Evolutionary conservation across 352 stramenopile species (phyloP).

Genomic region (Blastocystis sp.): DNA sequence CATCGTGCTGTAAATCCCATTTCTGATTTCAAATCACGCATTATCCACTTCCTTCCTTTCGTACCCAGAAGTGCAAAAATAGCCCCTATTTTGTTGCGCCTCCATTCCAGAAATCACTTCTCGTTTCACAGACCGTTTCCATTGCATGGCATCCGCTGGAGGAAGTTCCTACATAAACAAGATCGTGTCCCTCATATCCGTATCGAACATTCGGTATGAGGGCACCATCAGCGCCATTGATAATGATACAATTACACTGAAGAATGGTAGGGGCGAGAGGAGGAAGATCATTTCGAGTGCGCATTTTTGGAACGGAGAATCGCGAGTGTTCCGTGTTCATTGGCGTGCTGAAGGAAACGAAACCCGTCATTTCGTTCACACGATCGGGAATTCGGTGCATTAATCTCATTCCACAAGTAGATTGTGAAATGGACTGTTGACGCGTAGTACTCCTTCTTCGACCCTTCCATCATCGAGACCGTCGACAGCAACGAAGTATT

Average conservation of each 20-base stretch:
- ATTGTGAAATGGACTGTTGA: not conserved
- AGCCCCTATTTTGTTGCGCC: not conserved
- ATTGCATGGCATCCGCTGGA: not conserved
- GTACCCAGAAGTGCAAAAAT: not conserved
- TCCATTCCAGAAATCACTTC: too few species aligned
- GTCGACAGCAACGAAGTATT: not conserved
- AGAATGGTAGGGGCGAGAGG: conserved; percentile 14
- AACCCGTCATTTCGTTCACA: conserved; percentile 46
- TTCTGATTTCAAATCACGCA: too few species aligned
- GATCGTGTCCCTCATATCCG: conserved; percentile 60
- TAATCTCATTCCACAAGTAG: conserved; percentile 55
- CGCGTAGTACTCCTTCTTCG: conserved; percentile 60
- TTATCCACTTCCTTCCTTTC: too few species aligned
- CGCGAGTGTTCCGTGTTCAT: conserved; percentile 63
- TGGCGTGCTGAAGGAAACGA: conserved; percentile 41
- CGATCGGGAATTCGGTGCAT: conserved; percentile 39
- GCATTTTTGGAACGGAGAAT: conserved; percentile 66
- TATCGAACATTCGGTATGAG: conserved; percentile 61
- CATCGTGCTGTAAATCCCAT: too few species aligned
- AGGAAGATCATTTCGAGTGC: not conserved
- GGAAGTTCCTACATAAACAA: conserved; percentile 43
- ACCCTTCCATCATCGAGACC: conserved; percentile 12
- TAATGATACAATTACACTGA: conserved; percentile 67
- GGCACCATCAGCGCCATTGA: conserved; percentile 55
- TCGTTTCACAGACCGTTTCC: too few species aligned